A percentile compares a stretch with the other conserved stretches of the same genome.
Conservation (phyloP, 2,329 filamentous ascomycete genomes). For the Aspergillus terreus region DNA sequence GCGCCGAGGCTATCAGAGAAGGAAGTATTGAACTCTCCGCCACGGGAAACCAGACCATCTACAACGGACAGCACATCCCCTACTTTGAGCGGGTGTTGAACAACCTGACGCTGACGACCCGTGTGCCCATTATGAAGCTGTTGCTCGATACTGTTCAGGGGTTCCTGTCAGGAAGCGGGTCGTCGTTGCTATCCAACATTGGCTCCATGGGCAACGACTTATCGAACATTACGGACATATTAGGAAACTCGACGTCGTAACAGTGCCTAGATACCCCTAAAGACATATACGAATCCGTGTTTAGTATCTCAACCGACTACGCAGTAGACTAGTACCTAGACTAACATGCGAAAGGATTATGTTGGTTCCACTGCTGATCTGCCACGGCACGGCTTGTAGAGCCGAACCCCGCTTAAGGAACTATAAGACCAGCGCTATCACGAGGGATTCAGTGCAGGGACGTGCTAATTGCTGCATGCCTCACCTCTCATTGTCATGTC, state of each 20-base stretch:
- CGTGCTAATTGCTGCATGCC: neutral
- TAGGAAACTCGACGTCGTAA: neutral
- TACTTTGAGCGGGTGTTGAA: slow-evolving; percentile 47
- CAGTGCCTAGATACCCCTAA: neutral
- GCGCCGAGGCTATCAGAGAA: slow-evolving; percentile 33
- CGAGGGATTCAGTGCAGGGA: neutral
- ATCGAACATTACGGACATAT: neutral
- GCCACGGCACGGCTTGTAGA: neutral
- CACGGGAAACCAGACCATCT: slow-evolving; percentile 41
- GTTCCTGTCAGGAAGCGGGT: neutral
- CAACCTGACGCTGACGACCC: slow-evolving; percentile 33
- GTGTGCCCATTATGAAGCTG: slow-evolving; percentile 38
- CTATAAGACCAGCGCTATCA: neutral
- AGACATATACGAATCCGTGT: neutral
- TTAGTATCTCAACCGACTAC: neutral
- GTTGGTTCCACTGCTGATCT: neutral
- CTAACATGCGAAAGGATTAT: too few relatives aligned
- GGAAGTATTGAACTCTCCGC: slow-evolving; percentile 43
- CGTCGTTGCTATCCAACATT: neutral
- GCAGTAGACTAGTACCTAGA: neutral
- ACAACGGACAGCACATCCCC: slow-evolving; percentile 42
- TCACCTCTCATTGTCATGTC: neutral
- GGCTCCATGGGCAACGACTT: neutral
- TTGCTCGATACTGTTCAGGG: slow-evolving; percentile 25
- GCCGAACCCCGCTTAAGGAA: neutral